Conservation (phyloP, 2,329 filamentous ascomycete genomes). For the Thyridium curvatum region DNA sequence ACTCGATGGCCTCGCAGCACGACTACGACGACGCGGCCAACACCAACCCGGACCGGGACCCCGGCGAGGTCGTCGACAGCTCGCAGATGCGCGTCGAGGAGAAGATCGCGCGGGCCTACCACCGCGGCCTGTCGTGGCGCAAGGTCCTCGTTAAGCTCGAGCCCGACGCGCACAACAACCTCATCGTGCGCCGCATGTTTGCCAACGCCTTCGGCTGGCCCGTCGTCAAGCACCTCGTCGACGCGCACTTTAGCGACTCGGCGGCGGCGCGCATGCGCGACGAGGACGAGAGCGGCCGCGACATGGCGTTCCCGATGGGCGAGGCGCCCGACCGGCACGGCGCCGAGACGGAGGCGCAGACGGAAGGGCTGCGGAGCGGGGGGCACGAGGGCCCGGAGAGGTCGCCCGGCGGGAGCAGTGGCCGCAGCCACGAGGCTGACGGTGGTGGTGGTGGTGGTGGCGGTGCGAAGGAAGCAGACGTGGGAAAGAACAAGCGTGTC, state of each 20-base stretch:
- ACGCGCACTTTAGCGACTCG: constrained; percentile 85
- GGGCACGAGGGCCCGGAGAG: constrained; percentile 12
- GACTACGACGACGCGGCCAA: constrained; percentile 47
- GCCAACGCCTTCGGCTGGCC: constrained; percentile 98
- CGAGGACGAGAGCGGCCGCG: constrained; percentile 57
- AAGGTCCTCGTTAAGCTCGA: constrained; percentile 95
- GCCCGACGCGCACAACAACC: constrained; percentile 97
- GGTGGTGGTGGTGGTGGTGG: too few species aligned
- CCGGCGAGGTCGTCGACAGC: constrained; percentile 45
- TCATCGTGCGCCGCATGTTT: constrained; percentile 93
- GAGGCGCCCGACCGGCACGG: constrained; percentile 56
- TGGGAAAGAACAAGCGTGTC: too few species aligned
- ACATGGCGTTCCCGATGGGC: constrained; percentile 59
- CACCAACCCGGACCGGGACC: constrained; percentile 38
- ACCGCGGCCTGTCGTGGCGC: constrained; percentile 85
- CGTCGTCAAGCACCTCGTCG: constrained; percentile 88
- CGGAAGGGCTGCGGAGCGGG: constrained; percentile 18
- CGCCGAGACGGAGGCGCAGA: constrained; percentile 48
- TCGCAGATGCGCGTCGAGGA: constrained; percentile 87
- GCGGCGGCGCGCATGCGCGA: constrained; percentile 59
- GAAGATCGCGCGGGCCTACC: constrained; percentile 94
- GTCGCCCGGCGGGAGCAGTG: constrained; percentile 2
- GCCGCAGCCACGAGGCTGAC: not conserved
- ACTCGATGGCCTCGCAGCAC: constrained; percentile 33
- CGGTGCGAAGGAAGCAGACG: too few species aligned